Evolutionary conservation across 129 eudicot genomes (phyloP).

Genomic region (Erigeron canadensis): DNA sequence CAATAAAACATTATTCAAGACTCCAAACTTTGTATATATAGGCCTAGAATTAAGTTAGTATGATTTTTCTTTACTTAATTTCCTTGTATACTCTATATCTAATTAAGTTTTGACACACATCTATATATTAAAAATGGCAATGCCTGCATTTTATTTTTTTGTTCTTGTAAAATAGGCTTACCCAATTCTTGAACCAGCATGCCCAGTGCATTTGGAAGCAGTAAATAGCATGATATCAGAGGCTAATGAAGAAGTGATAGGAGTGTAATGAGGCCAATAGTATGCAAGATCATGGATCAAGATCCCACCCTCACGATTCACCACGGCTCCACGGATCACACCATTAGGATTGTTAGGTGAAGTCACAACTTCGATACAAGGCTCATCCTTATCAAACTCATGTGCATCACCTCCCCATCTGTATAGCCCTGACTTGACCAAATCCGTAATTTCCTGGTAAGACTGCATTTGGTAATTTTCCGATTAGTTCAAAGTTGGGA

Average conservation of each 20-base stretch:
- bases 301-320: slow-evolving; percentile 50
- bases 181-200: slow-evolving; percentile 95
- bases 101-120: too few species aligned
- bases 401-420: slow-evolving; percentile 87
- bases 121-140: too few species aligned
- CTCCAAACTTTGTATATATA: not conserved
- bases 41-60: not conserved
- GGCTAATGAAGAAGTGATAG: slow-evolving; percentile 55
- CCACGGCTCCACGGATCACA: slow-evolving; percentile 49
- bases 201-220: slow-evolving; percentile 89
- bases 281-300: slow-evolving; percentile 79
- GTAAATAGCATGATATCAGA: slow-evolving; percentile 79
- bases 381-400: slow-evolving; percentile 55
- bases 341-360: slow-evolving; percentile 92
- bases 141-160: too few species aligned
- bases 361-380: slow-evolving; percentile 75
- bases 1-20: not conserved
- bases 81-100: not conserved
- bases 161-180: slow-evolving; percentile 12
- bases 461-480: slow-evolving; percentile 37
- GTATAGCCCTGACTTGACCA: slow-evolving; percentile 53
- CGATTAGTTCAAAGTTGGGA: not conserved
- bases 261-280: slow-evolving; percentile 91
- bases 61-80: not conserved
- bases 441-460: slow-evolving; percentile 48